Base-by-base conservation (phyloP, 2,329 filamentous ascomycete genomes). In the Penicillium sp. region DNA sequence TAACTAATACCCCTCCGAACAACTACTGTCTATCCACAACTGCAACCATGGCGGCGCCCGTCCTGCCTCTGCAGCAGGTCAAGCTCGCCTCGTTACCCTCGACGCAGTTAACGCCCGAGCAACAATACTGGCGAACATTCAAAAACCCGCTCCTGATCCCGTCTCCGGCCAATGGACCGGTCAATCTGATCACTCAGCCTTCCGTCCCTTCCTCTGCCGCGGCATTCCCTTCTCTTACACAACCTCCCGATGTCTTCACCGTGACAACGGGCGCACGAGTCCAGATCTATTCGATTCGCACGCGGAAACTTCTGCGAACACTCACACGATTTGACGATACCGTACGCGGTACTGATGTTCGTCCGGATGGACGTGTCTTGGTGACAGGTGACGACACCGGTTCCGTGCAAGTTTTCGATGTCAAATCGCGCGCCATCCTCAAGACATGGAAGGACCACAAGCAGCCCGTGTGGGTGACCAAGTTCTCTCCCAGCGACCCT, bases 391-490 rank as follows among this genome's bases (percentile, higher is more conserved):
- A 97, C 67, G 93, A 97, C 72, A 89, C 86, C 41, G 95, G 95
- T 57, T 87, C 89, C 61, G 90, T 99, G 65, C 95, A 99, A 77
- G 92, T 97, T 13, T 99, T 97, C 71, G 94, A 99, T 71, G 86
- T 96, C 51, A 87, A 84, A 72, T 93, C 92, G 57, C 85, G 94
- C 62, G 92, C 92, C 4, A 96, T 99, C 65, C 79, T 99, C 68
- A 93, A 94, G 80, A 97, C 93, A 51, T 99, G 94, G 93, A 87
- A 88, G 63, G 86, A 93, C 67, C 93, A 97, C 79, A 93, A 92
- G 78, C 93, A 96, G 81, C 91, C 94, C 15, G 91, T 96, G 25
- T 97, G 93, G 88, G 86, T 89, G 25, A 93, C 92, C 46, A 89
- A 89, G 74, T 99, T 95, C 84, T 93, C 90, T n/a, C 91, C 92